Percentiles rank a stretch among this genome's conserved stretches.
phyloP scores from a whole-genome alignment of 306 rosid genomes.

The Prunus armeniaca region DNA sequence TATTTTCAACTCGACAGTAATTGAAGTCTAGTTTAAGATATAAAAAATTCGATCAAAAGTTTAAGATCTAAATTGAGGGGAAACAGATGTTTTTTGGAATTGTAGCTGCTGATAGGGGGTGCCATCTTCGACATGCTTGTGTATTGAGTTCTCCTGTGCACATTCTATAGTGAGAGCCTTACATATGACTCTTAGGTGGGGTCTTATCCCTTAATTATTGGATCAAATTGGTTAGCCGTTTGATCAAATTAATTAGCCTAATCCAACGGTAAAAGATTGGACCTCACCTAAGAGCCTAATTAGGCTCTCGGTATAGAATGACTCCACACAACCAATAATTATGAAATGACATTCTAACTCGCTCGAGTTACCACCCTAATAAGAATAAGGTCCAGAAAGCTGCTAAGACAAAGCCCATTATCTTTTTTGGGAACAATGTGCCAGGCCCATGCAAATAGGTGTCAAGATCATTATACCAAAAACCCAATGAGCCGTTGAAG shows the following conservation, averaged over 20 bases:
- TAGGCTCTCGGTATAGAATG: no score
- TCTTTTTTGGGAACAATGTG: not conserved
- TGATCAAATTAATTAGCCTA: fast-evolving
- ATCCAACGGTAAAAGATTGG: fast-evolving
- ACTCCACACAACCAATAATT: not conserved
- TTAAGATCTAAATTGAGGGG: not conserved
- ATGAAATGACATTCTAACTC: not conserved
- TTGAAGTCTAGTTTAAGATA: no score
- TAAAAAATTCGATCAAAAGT: not conserved
- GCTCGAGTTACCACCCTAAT: not conserved
- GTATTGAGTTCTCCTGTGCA: no score
- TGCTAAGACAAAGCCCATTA: not conserved
- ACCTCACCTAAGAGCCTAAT: no score
- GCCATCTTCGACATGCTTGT: no score
- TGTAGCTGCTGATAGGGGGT: no score
- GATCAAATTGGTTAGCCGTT: fast-evolving
- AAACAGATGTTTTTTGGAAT: no score
- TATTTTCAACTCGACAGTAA: not conserved
- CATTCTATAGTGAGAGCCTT: no score
- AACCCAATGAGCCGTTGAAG: not conserved
- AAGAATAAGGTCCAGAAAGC: not conserved
- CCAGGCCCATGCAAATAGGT: not conserved
- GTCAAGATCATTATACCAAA: not conserved
- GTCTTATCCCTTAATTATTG: fast-evolving
- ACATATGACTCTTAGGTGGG: fast-evolving